A percentile compares a stretch with the other conserved stretches of the same genome.
These are phyloP conservation scores for Boletus pseudo-olivaceus DNA, from an alignment of 768 basidiomycete species.

Conservation along the genomic window DNA sequence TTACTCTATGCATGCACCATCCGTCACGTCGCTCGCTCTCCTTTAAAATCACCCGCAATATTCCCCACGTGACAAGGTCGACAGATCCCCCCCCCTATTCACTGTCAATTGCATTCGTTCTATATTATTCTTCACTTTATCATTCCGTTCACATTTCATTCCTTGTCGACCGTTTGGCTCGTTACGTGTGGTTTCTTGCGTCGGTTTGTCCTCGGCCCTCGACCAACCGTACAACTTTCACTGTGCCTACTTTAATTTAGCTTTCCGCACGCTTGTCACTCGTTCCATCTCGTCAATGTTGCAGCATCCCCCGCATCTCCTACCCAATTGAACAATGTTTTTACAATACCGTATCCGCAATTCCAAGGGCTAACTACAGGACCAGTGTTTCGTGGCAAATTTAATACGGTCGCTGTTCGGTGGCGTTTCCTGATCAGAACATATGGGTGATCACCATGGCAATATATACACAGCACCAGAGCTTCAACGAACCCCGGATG, in stretches of 20 bases:
- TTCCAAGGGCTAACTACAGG: conserved; percentile 30
- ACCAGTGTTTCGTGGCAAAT: conserved; percentile 13
- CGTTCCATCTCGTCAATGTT: conserved; percentile 41
- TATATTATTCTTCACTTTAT: conserved; percentile 87
- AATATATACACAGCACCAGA: conserved; percentile 15
- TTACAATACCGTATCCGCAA: conserved; percentile 33
- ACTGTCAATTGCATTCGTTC: conserved; percentile 51
- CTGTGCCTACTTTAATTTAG: conserved; percentile 34
- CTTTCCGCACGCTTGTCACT: conserved; percentile 28
- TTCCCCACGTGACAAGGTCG: conserved; percentile 49
- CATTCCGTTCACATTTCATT: conserved; percentile 40
- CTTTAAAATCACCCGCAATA: conserved; percentile 42
- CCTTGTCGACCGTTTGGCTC: conserved; percentile 36
- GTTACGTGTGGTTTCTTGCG: conserved; percentile 34
- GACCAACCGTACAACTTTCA: conserved; percentile 26
- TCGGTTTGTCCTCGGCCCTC: conserved; percentile 24
- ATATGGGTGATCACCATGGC: conserved; percentile 11
- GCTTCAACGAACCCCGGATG: background rate
- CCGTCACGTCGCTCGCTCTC: conserved; percentile 45
- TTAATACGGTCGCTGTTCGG: conserved; percentile 7
- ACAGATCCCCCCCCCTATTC: conserved; percentile 45
- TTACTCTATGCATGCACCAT: conserved; percentile 57
- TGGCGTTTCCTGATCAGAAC: conserved; percentile 10
- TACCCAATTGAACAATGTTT: conserved; percentile 39
- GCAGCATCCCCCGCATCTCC: conserved; percentile 40